Base-by-base conservation (phyloP, 2,329 filamentous ascomycete species). In the Fusarium mexicanum region DNA sequence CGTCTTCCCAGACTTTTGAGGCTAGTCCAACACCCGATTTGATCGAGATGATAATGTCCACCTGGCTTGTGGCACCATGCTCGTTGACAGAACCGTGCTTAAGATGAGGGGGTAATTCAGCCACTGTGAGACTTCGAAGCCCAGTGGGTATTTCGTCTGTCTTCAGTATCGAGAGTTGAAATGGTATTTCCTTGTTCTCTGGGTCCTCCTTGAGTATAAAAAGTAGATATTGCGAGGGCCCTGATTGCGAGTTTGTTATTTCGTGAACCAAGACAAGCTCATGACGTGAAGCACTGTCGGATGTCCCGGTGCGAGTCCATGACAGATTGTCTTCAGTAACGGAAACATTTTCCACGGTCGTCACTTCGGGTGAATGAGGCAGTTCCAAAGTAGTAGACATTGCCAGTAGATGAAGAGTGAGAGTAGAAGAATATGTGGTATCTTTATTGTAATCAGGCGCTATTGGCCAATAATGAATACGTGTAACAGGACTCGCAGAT, bases 1-100 rank as follows among this genome's bases (percentile, higher is more conserved):
- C 85, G 8, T 81, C 69, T 3, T 87, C 79, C 81, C 88, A 93
- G 73, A 92, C 90, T 3, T 77, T 72, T 37, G 83, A 79, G 1
- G 92, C 91, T 20, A 85, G 84, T 3, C 89, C 87, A 3, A 87
- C 88, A 20, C 93, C 93, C 0, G 93, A 93, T 26, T 85, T 84
- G 0, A 88, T 91, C 3, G 93, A 95, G 24, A 95, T 86, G 29
- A 95, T 80, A 24, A 94, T 85, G 75, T 93, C 87, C n/a, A 91
- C 80, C 18, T 81, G 58, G 40, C 76, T 79, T n/a, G 63, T 64
- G 18, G 64, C 38, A 10, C 67, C 70, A 22, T 69, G 59, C 13
- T 81, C 59, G 50, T 76, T 78, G 29, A 38, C 58, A 24, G 59
- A 47, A 8, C 53, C 66, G 18, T 73, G 67, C 38, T 65, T 71